Evolutionary conservation across 805 yeast genomes (phyloP), one percentile per base, ranked within the genome.

Genomic region (Ogataea nonfermentans): DNA sequence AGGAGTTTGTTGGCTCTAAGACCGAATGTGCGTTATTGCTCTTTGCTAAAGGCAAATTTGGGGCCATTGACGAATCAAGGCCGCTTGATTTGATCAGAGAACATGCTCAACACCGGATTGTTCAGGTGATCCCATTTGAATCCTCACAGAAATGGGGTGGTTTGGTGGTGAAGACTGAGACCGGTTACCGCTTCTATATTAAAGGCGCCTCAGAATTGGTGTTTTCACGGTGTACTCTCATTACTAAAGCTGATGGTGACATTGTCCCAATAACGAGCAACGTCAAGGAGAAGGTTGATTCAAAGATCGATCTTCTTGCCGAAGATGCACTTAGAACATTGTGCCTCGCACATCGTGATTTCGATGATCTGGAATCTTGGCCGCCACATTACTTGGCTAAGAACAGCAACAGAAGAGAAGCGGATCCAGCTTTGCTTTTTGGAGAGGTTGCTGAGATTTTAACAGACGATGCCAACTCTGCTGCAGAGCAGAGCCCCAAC

Each of bases 131-230:
- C 40, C 96, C 99, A 1, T 93, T 93, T 59, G 98, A 93, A 66
- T 85, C 95, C 43, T 72, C 86, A 3, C 74, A 95, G 55, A 93
- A 93, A 67, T 93, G 95, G 91, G 87, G 95, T 55, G 95, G 93
- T 29, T 64, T 88, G 14, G 81, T 89, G 5, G 71, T 82, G 36
- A 51, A 51, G 32, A 70, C 71, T 37, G 61, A 66, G 10, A 70
- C 71, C 8, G 69, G 67, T 12, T 82, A 63, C 59, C 73, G 93
- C 41, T 66, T 88, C 38, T 81, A 75, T 47, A 67, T 86, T 42
- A 93, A 93, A 66, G 99, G 99, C 47, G 99, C 99, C 1, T 90
- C 97, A 1, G 99, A 93, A 64, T 76, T 93, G 44, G 74, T 93
- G 10, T 71, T 84, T 47, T 69, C 71, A 15, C 67, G 74, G 51